Percentiles rank a stretch among this genome's conserved stretches.
These are phyloP conservation scores for Coriaria nepalensis DNA, from an alignment of 306 rosid species.

Conservation along the genomic window DNA sequence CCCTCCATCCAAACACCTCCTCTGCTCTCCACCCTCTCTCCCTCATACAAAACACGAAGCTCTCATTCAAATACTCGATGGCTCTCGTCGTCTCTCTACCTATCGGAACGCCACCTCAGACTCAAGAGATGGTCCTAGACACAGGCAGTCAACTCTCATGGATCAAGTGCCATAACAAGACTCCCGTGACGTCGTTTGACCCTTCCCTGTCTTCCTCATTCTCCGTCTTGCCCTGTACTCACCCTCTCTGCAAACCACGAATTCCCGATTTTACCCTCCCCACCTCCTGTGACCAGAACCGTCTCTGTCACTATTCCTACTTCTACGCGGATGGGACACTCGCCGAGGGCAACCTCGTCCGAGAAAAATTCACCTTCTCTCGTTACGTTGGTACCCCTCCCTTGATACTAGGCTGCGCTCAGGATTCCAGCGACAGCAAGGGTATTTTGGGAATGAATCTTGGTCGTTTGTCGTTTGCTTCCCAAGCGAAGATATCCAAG, in stretches of 20 bases:
- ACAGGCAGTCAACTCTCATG: constrained; percentile 88
- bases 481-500: constrained; percentile 54
- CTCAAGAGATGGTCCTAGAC: constrained; percentile 66
- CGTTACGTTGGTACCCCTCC: constrained; percentile 62
- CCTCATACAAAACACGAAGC: constrained; percentile 28
- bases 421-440: constrained; percentile 32
- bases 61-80: constrained; percentile 45
- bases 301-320: constrained; percentile 84
- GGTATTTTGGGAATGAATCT: constrained; percentile 93
- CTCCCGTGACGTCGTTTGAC: constrained; percentile 41
- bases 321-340: constrained; percentile 85
- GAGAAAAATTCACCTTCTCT: constrained; percentile 50
- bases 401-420: constrained; percentile 59
- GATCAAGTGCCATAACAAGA: constrained; percentile 50
- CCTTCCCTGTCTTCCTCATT: constrained; percentile 85
- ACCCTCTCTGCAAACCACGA: constrained; percentile 76
- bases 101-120: constrained; percentile 80
- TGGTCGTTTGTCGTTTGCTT: constrained; percentile 57
- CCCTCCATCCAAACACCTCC: constrained; percentile 22
- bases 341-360: constrained; percentile 91
- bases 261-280: constrained; percentile 86
- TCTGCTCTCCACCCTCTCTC: constrained; percentile 19
- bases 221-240: constrained; percentile 53
- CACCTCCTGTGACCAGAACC: constrained; percentile 72
- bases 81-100: constrained; percentile 57